Evolutionary conservation across 176 grass and related monocot species (phyloP).

Genomic region (Ensete ventricosum): DNA sequence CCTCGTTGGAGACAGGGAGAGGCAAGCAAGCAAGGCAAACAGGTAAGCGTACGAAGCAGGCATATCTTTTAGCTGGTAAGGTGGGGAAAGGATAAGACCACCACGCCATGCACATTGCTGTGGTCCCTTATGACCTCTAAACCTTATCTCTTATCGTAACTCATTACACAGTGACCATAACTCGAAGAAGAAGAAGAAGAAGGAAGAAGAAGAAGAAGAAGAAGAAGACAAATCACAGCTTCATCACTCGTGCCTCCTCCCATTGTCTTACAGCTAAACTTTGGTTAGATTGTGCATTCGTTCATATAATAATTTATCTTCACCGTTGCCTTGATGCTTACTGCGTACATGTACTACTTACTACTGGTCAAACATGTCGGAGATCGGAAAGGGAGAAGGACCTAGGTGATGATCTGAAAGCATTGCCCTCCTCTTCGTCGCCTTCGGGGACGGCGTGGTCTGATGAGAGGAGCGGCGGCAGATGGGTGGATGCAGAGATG

Average conservation of each 20-base stretch:
- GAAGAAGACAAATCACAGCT: neutral
- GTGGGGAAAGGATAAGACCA: neutral
- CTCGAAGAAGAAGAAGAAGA: too few species aligned
- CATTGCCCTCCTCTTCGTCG: conserved; percentile 1
- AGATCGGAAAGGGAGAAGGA: conserved; percentile 40
- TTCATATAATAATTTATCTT: too few species aligned
- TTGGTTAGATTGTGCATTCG: too few species aligned
- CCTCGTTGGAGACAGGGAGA: too few species aligned
- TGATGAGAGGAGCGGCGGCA: conserved; percentile 36
- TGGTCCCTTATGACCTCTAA: neutral
- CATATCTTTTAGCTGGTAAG: too few species aligned
- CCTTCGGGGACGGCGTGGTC: neutral
- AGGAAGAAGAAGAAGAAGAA: too few species aligned
- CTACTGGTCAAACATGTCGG: conserved; percentile 24
- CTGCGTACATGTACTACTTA: too few species aligned
- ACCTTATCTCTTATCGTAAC: neutral
- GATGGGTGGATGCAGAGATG: conserved; percentile 13
- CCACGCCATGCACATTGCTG: neutral
- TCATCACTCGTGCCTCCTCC: neutral
- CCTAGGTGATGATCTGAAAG: conserved; percentile 25
- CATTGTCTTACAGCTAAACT: too few species aligned
- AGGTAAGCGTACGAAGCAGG: too few species aligned
- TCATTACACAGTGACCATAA: too few species aligned
- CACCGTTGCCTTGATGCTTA: too few species aligned
- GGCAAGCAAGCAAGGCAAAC: too few species aligned